A percentile compares a stretch with the other conserved stretches of the same genome.
Evolutionary conservation across 176 grass and related monocot genomes (phyloP).

Genomic region (Oryza nivara): DNA sequence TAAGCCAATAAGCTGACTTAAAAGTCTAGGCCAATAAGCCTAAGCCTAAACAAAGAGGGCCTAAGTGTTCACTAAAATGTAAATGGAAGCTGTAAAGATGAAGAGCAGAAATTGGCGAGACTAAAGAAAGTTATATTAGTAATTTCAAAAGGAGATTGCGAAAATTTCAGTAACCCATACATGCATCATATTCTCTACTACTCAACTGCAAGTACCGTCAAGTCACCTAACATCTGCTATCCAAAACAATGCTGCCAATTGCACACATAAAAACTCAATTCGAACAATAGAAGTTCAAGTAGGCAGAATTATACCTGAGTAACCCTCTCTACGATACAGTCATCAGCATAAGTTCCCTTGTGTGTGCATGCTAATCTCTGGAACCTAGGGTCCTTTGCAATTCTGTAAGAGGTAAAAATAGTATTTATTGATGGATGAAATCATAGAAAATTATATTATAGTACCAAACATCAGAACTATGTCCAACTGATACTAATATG

Average conservation of each 20-base stretch:
- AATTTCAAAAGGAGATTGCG: not conserved
- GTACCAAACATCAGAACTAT: not conserved
- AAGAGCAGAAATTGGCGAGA: not conserved
- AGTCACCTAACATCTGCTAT: not conserved
- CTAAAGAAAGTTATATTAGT: not conserved
- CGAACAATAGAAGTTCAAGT: conserved; percentile 11
- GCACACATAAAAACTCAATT: not conserved
- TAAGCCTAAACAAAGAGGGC: no score
- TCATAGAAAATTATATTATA: not conserved
- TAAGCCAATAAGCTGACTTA: no score
- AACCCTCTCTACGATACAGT: conserved; percentile 93
- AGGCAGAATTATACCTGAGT: conserved; percentile 65
- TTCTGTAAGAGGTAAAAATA: conserved; percentile 47
- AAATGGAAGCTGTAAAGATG: not conserved
- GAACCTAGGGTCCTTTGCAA: conserved; percentile 95
- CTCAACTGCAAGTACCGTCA: not conserved
- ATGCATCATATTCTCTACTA: no score
- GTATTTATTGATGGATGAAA: conserved; percentile 4
- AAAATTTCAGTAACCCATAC: not conserved
- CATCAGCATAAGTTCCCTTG: conserved; percentile 98
- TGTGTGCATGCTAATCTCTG: conserved; percentile 93
- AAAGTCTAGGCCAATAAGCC: no score
- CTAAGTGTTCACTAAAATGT: not conserved
- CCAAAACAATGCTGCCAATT: not conserved
- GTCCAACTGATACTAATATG: not conserved